Base-by-base conservation (phyloP, 306 rosid species). In the Prunus mira region DNA sequence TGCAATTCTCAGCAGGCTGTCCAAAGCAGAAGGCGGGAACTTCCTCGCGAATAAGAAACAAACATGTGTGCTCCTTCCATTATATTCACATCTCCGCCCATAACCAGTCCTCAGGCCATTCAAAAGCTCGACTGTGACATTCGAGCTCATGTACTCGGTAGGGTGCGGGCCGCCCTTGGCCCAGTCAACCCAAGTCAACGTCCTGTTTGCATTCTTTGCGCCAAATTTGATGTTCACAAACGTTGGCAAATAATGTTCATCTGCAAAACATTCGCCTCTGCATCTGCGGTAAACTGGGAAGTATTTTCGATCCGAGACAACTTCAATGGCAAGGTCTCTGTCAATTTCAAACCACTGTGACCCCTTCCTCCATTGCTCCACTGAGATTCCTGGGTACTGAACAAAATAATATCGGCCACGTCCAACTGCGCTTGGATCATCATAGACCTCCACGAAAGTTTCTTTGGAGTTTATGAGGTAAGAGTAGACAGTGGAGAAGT, bases 1-100 rank as follows among this genome's bases (percentile, higher is more conserved):
- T 56, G 93, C 96, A 81, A 93, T 67, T 72, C 60, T 70, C 51
- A 85, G 50, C 28, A 89, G 84, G 77, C 79, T 83, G 2, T 78
- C 79, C 81, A 91, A 72, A 12, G 94, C 61, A 65, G 75, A 52
- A 45, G 84, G 87, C 55, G 80, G n/a, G n/a, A 81, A 75, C 25
- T 81, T 81, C 11, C 80, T 76, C 1, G 84, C 84, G 25, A 75
- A 81, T 54, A 81, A 25, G 24, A 62, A 80, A 72, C 84, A 75
- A 41, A 81, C 46, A 81, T 52, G 18, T 64, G 56, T 69, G 32
- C 72, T 34, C 17, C 51, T 50, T 43, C 45, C 56, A 17, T 63
- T 70, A 30, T 75, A 38, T 22, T 17, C 65, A 70, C 80, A 75
- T 30, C 57, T 24, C 30, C 28, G 15, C 1, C 34, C 57, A 8